Percentiles rank a stretch among this genome's conserved stretches.
phyloP scores from a whole-genome alignment of 1,284 basidiomycete species.

The Ceratobasidium sp. region DNA sequence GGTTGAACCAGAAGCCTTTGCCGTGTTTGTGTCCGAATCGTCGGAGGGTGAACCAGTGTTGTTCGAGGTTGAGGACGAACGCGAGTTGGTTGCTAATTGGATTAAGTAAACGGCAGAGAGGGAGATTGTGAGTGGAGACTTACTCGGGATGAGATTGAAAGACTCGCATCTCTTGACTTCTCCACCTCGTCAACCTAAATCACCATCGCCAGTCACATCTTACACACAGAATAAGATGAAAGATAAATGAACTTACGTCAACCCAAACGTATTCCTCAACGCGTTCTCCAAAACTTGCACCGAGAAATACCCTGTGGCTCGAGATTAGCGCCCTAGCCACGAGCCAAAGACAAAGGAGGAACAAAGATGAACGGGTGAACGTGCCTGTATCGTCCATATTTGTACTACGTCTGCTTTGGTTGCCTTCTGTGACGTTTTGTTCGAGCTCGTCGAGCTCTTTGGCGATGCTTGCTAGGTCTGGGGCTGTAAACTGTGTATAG shows the following conservation, averaged over 20 bases:
- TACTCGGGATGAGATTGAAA: slow-evolving; percentile 85
- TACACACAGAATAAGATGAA: background rate
- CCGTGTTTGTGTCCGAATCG: slow-evolving; percentile 76
- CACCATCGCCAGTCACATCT: background rate
- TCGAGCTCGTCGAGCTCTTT: slow-evolving; percentile 68
- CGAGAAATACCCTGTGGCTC: slow-evolving; percentile 81
- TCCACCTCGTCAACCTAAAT: slow-evolving; percentile 80
- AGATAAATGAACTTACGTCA: slow-evolving; percentile 68
- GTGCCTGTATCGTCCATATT: slow-evolving; percentile 93
- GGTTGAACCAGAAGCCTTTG: slow-evolving; percentile 87
- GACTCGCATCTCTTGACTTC: slow-evolving; percentile 82
- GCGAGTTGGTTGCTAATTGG: slow-evolving; percentile 78
- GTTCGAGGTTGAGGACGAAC: slow-evolving; percentile 88
- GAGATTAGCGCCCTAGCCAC: slow-evolving; percentile 44
- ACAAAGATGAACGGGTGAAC: slow-evolving; percentile 45
- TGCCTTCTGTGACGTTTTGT: slow-evolving; percentile 62
- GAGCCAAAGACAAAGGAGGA: slow-evolving; percentile 49
- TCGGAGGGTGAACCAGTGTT: slow-evolving; percentile 91
- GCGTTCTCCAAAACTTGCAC: slow-evolving; percentile 85
- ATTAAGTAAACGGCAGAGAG: slow-evolving; percentile 44
- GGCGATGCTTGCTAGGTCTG: slow-evolving; percentile 88
- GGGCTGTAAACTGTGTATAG: slow-evolving; percentile 76
- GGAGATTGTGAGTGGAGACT: slow-evolving; percentile 52
- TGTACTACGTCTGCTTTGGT: slow-evolving; percentile 64
- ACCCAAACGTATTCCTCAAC: slow-evolving; percentile 79